phyloP scores from a whole-genome alignment of 768 basidiomycete species.

The Russula dissimulans region DNA sequence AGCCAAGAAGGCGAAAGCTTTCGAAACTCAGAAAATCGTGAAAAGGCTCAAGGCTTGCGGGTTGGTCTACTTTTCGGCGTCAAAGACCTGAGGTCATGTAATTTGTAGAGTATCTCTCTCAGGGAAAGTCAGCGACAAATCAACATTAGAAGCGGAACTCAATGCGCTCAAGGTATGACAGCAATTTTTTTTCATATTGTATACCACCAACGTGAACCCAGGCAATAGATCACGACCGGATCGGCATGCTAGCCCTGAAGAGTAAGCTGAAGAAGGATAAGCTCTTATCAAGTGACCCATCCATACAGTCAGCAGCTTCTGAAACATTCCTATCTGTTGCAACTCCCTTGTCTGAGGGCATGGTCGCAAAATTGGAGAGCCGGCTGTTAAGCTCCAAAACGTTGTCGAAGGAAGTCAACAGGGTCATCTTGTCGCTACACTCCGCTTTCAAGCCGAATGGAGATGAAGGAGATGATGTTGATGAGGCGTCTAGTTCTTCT shows the following conservation, averaged over 20 bases:
- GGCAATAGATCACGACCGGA: constrained; percentile 47
- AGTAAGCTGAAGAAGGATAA: constrained; percentile 71
- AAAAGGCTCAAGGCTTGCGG: constrained; percentile 68
- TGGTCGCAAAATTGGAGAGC: constrained; percentile 52
- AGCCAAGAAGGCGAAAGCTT: constrained; percentile 70
- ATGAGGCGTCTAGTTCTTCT: neutral
- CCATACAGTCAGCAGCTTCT: constrained; percentile 25
- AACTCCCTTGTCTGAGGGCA: constrained; percentile 30
- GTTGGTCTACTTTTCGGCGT: constrained; percentile 31
- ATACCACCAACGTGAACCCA: constrained; percentile 24
- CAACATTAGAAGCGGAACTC: constrained; percentile 51
- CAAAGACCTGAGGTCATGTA: neutral
- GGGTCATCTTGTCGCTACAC: constrained; percentile 43
- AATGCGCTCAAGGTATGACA: constrained; percentile 51
- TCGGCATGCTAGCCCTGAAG: constrained; percentile 57
- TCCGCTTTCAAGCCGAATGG: constrained; percentile 30
- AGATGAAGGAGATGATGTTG: neutral
- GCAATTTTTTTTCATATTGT: neutral
- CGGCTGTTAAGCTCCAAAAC: constrained; percentile 69
- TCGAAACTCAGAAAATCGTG: constrained; percentile 75
- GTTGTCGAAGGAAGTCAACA: constrained; percentile 50
- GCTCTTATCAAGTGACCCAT: constrained; percentile 38
- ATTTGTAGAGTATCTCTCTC: constrained; percentile 28
- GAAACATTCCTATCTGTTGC: constrained; percentile 22
- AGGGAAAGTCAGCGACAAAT: constrained; percentile 31